Evolutionary conservation across 2,329 filamentous ascomycete species (phyloP), one percentile per base, ranked within the genome.

Genomic region (Chalaropsis thielavioides): DNA sequence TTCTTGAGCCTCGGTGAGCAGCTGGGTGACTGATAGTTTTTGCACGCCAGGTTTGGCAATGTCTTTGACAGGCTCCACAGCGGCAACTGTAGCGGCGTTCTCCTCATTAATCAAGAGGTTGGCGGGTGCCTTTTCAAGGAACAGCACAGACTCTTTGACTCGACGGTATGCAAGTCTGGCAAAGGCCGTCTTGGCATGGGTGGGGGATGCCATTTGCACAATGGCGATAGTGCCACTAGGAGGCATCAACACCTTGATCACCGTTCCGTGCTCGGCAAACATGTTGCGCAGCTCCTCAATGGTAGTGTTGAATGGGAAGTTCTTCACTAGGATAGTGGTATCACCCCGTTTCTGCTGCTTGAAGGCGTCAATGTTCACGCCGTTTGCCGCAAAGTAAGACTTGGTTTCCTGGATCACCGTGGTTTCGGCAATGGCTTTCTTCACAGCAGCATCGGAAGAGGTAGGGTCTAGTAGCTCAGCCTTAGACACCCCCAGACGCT

Each of bases 361-460:
- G 78, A 99, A 97, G 11, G 92, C 88, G 69, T 96, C 87, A 59
- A 99, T 80, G 74, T 97, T 90, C 24, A 97, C 89, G 43, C 92
- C 92, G 69, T 96, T 90, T 56, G 87, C 82, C 63, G 82, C 80
- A 72, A 99, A 96, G 76, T 95, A 99, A 10, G 87, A 80, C 75
- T 96, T 97, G 1, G 91, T 96, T 74, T 97, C 94, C 76, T 96
- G 90, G 66, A 99, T 97, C 70, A 96, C 84, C 68, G 94, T 88
- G 24, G 92, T 97, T 79, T 99, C 94, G 54, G 92, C 94, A 74
- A 96, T 88, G 10, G 94, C 94, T 78, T 97, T 94, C 78, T 95
- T 96, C 66, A 99, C 89, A 56, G 90, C 92, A 67, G 92, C 91
- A 75, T 96, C 91, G 65, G 92, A 86, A 67, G 90, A 96, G 3